Evolutionary conservation across 139 green algal genomes (phyloP).

Genomic region (Micractinium conductrix): DNA sequence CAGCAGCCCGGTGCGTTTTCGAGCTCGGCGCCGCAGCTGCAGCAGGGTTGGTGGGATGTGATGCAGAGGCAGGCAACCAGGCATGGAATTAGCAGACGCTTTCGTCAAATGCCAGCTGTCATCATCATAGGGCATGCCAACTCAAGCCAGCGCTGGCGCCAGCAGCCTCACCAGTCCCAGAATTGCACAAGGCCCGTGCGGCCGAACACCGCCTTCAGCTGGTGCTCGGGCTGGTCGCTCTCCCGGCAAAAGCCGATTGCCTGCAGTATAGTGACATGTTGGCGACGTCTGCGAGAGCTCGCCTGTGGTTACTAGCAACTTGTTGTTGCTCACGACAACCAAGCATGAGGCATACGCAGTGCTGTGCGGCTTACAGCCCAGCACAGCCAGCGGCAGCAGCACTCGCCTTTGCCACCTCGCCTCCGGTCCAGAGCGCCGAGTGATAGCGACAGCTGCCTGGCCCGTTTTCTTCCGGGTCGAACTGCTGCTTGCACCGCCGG

Average conservation of each 20-base stretch:
- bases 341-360: too few relatives aligned
- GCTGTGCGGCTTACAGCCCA: too few relatives aligned
- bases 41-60: too few relatives aligned
- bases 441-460: conserved; percentile 59
- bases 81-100: not conserved
- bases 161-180: not conserved
- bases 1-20: conserved; percentile 59
- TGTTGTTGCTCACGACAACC: too few relatives aligned
- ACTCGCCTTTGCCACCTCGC: conserved; percentile 69
- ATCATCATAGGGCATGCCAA: not conserved
- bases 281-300: too few relatives aligned
- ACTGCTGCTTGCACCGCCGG: conserved; percentile 61
- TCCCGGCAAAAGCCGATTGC: conserved; percentile 63
- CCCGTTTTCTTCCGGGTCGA: conserved; percentile 52
- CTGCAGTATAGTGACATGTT: too few relatives aligned
- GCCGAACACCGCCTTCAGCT: conserved; percentile 54
- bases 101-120: too few relatives aligned
- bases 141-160: too few relatives aligned
- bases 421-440: conserved; percentile 55
- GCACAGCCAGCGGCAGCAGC: too few relatives aligned
- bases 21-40: conserved; percentile 62
- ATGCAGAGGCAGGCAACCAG: too few relatives aligned
- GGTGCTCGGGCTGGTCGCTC: conserved; percentile 55
- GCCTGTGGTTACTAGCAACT: too few relatives aligned
- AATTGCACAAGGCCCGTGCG: conserved; percentile 56